Base-by-base conservation (phyloP, 805 yeast species). In the Candida ponderosae region DNA sequence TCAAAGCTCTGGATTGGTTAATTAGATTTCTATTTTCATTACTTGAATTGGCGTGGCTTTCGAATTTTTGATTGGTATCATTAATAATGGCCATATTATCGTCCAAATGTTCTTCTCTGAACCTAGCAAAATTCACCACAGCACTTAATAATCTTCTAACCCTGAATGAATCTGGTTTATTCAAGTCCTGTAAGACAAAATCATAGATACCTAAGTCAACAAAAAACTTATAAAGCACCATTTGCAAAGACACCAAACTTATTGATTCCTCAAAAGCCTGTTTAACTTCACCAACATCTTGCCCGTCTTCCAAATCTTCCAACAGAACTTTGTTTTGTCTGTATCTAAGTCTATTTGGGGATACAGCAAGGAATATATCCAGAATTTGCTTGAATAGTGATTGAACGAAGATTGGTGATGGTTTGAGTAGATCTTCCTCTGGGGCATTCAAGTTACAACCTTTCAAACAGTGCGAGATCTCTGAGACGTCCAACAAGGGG, bases 51-150 rank as follows among this genome's bases (percentile, higher is more conserved):
- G 69, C 66, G 33, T 67, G 63, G 36, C 67, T 62, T 20, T 68
- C 70, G 16, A 75, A 57, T 34, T 72, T 60, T 10, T 63, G 52
- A 36, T 79, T 82, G 41, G 78, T 72, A 32, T 67, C 63, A 6
- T 68, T 61, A 21, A 81, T 74, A 19, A 82, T 62, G 19, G 72
- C 73, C 42, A 79, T 86, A 50, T 83, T 79, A 46, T 81, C 88
- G 18, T 66, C 69, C 54, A 79, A 72, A 41, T 83, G 78, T 45
- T 79, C 86, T 47, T 85, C 94, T 46, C 95, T 70, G 51, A 83
- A 87, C 39, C 90, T 63, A 1, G 94, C 94, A 65, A 76, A 88
- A 54, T 88, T 88, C 18, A 87, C 82, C 35, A 87, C 77, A 1
- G 93, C 93, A 53, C 95, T 85, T 20, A 87, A 57, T 17, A 86